Conservation (phyloP, 345 rosid genomes). For the Aegle marmelos region DNA sequence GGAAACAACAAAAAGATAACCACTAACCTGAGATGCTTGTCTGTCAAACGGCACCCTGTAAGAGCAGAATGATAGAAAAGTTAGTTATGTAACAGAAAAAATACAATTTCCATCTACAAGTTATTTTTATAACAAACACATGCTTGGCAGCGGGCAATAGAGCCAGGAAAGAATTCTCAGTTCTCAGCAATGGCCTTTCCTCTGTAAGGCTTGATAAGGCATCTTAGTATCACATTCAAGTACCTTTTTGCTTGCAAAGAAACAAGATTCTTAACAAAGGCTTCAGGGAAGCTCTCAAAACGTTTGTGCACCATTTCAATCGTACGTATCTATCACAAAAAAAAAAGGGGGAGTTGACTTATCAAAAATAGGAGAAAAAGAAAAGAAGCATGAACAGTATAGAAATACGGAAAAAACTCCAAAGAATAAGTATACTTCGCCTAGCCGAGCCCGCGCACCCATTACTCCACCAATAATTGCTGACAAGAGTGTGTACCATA, state of each 20-base stretch:
- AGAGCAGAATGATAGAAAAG: constrained; percentile 10
- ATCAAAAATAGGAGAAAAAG: not conserved
- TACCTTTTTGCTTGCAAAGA: constrained; percentile 28
- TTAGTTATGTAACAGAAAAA: not conserved
- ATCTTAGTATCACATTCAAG: not conserved
- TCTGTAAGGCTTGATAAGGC: not conserved
- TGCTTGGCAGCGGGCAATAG: not conserved
- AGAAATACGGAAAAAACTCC: not conserved
- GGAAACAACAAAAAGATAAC: constrained; percentile 5
- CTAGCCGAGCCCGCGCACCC: constrained; percentile 97
- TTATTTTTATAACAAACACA: not conserved
- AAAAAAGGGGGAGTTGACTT: constrained; percentile 14
- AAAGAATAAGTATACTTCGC: constrained; percentile 62
- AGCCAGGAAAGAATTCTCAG: not conserved
- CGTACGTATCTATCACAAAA: constrained; percentile 66
- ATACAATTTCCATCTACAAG: not conserved
- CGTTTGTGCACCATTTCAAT: constrained; percentile 97
- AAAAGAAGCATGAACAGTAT: not conserved
- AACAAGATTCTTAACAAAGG: constrained; percentile 82
- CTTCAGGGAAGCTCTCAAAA: constrained; percentile 97
- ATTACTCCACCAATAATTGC: constrained; percentile 96
- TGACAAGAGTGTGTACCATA: constrained; percentile 90
- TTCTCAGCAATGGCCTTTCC: not conserved
- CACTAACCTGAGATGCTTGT: constrained; percentile 71
- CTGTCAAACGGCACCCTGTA: constrained; percentile 60